phyloP scores from a whole-genome alignment of 371 early-diverging fungal genomes.

The Gilbertella persicaria region DNA sequence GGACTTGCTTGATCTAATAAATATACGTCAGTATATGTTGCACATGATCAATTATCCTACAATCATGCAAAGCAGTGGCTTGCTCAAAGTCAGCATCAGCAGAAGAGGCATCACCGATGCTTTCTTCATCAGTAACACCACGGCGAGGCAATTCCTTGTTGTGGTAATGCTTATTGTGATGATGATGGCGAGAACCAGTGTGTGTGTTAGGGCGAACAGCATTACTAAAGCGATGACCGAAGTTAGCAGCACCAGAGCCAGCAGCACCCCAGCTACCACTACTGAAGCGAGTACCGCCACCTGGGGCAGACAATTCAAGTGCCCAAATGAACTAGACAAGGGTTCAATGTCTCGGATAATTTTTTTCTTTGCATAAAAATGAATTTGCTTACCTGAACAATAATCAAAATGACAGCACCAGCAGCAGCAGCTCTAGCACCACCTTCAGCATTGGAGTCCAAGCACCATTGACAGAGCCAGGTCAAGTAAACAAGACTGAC shows the following conservation, averaged over 20 bases:
- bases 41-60: slow-evolving; percentile 25
- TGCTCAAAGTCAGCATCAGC: slow-evolving; percentile 5
- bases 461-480: slow-evolving; percentile 29
- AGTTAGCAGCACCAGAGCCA: slow-evolving; percentile 12
- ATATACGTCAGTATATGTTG: neutral
- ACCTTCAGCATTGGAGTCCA: slow-evolving; percentile 10
- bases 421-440: slow-evolving; percentile 51
- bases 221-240: slow-evolving; percentile 10
- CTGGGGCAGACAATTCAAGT: slow-evolving; percentile 70
- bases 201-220: slow-evolving; percentile 27
- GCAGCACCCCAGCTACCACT: slow-evolving; percentile 5
- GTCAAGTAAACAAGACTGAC: slow-evolving; percentile 59
- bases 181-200: neutral
- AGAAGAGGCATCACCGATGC: slow-evolving; percentile 4
- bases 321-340: slow-evolving; percentile 66
- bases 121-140: slow-evolving; percentile 15
- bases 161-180: slow-evolving; percentile 12
- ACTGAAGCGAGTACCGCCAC: slow-evolving; percentile 28
- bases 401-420: slow-evolving; percentile 63
- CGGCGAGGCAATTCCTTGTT: slow-evolving; percentile 6
- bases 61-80: slow-evolving; percentile 39
- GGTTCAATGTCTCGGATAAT: slow-evolving; percentile 1
- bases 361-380: slow-evolving; percentile 6
- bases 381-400: slow-evolving; percentile 49
- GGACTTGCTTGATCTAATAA: slow-evolving; percentile 74